These are phyloP conservation scores for Solanum ossicruentum DNA, from an alignment of 257 asterid genomes.

Conservation along the genomic window DNA sequence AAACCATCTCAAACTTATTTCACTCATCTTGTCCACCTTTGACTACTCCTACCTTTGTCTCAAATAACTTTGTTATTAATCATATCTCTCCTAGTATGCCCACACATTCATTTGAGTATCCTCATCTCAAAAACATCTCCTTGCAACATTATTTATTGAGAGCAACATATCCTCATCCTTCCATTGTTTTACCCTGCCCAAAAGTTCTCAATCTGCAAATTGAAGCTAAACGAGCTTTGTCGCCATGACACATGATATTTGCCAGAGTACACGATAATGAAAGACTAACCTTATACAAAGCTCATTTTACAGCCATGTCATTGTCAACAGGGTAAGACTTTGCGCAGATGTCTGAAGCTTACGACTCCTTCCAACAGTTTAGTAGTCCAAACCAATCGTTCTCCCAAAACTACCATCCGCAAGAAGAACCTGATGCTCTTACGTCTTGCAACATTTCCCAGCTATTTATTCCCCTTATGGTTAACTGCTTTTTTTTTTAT, in stretches of 20 bases:
- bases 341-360: not conserved
- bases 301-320: not conserved
- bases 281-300: not conserved
- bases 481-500: not conserved
- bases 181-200: not conserved
- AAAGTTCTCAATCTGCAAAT: not conserved
- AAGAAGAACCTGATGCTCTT: not conserved
- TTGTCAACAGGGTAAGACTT: not conserved
- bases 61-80: too few relatives aligned
- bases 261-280: not conserved
- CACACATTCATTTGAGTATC: too few relatives aligned
- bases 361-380: not conserved
- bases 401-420: not conserved
- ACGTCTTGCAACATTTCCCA: not conserved
- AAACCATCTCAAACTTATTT: too few relatives aligned
- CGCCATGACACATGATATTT: not conserved
- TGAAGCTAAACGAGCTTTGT: not conserved
- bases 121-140: too few relatives aligned
- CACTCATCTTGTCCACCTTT: too few relatives aligned
- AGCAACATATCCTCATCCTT: not conserved
- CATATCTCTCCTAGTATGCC: too few relatives aligned
- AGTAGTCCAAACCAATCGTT: not conserved
- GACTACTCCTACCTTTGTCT: too few relatives aligned
- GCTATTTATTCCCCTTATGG: not conserved
- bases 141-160: not conserved